Conservation (phyloP, 805 yeast species). For the Helenozyma baotianmanensis region DNA sequence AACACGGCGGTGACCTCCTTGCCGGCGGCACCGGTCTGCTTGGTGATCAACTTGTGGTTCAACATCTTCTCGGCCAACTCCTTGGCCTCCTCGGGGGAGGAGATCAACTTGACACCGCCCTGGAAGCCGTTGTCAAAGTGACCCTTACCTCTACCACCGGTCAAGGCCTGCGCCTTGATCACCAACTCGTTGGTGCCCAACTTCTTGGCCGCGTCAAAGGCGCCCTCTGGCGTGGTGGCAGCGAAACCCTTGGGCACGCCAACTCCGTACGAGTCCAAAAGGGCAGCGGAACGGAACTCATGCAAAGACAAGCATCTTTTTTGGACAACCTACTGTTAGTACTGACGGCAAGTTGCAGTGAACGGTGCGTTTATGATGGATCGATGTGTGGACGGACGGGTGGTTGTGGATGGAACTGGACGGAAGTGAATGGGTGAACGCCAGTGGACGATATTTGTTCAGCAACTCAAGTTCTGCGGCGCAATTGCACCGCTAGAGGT, state of each 20-base stretch:
- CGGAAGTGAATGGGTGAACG: background rate
- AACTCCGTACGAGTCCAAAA: constrained; percentile 77
- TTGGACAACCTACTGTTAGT: constrained; percentile 31
- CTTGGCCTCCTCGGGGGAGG: constrained; percentile 80
- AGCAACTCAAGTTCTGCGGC: background rate
- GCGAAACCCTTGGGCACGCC: constrained; percentile 91
- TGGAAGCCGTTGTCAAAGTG: constrained; percentile 92
- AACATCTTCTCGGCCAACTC: constrained; percentile 86
- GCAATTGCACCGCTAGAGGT: no score
- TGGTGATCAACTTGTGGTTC: constrained; percentile 89
- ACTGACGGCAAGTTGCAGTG: background rate
- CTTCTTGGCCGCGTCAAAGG: constrained; percentile 73
- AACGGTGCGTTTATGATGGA: no score
- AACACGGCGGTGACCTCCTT: constrained; percentile 95
- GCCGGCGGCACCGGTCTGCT: constrained; percentile 97
- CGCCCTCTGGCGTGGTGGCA: constrained; percentile 86
- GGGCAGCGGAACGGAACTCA: constrained; percentile 91
- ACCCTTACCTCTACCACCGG: constrained; percentile 99
- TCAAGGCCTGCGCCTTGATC: constrained; percentile 95
- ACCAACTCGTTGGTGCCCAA: constrained; percentile 80
- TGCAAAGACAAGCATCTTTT: constrained; percentile 84
- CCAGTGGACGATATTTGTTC: background rate
- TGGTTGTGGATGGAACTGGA: background rate
- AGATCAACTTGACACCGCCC: constrained; percentile 92
- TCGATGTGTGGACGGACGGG: background rate